Evolutionary conservation across 2,329 filamentous ascomycete species (phyloP).

Genomic region (Botrytis byssoidea): DNA sequence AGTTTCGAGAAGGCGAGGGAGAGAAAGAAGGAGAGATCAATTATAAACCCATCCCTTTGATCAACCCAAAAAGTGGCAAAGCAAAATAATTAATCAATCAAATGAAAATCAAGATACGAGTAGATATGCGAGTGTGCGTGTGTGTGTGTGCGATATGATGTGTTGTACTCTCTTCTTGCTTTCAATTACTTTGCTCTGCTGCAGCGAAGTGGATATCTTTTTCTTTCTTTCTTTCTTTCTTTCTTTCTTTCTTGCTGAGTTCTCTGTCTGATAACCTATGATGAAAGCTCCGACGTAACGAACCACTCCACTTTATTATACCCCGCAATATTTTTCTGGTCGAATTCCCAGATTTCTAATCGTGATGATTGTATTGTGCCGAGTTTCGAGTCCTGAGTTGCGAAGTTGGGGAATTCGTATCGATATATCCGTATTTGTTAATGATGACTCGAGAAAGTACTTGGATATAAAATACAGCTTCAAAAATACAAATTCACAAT

Average conservation of each 20-base stretch:
- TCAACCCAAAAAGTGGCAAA: not conserved
- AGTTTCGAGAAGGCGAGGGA: not conserved
- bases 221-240: too few relatives aligned
- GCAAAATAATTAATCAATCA: not conserved
- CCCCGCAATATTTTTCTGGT: not conserved
- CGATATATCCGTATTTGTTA: not conserved
- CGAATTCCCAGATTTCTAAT: not conserved
- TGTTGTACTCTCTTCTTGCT: not conserved
- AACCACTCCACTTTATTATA: slow-evolving; percentile 1
- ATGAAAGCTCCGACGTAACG: not conserved
- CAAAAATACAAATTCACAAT: not conserved
- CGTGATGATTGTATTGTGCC: not conserved
- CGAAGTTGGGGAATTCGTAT: not conserved
- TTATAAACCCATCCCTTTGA: slow-evolving; percentile 13
- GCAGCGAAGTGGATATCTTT: slow-evolving; percentile 17
- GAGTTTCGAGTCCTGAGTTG: not conserved
- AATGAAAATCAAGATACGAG: not conserved
- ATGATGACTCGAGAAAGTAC: not conserved
- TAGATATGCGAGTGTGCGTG: not conserved
- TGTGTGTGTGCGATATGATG: not conserved
- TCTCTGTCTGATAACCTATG: not conserved
- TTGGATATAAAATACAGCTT: not conserved
- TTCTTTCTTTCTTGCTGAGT: not conserved
- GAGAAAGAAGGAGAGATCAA: not conserved
- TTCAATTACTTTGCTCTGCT: not conserved